Evolutionary conservation across 352 stramenopile genomes (phyloP).

Genomic region (Globisporangium takayamanum): DNA sequence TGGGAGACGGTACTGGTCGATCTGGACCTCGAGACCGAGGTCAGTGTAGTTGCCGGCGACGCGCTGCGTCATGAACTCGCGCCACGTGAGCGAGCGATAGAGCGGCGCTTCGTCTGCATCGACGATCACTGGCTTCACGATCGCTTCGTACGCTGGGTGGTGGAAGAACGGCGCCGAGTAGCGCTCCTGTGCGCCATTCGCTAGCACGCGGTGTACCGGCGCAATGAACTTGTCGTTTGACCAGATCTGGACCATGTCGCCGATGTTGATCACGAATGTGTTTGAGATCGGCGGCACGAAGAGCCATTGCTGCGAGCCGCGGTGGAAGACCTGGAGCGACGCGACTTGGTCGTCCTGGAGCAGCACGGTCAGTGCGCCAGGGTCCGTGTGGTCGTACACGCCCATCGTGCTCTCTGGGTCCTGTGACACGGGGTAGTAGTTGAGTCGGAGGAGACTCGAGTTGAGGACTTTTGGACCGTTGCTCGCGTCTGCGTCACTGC

Average conservation of each 20-base stretch:
- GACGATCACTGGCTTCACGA: conserved; percentile 61
- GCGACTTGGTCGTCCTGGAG: conserved; percentile 39
- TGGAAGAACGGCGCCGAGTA: conserved; percentile 41
- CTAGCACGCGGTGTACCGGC: conserved; percentile 39
- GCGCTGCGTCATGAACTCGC: conserved; percentile 80
- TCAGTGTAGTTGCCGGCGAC: conserved; percentile 91
- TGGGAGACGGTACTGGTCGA: conserved; percentile 53
- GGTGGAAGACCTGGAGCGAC: conserved; percentile 41
- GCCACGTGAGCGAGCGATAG: conserved; percentile 85
- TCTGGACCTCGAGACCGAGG: conserved; percentile 90
- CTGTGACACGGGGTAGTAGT: conserved; percentile 78
- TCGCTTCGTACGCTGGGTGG: conserved; percentile 54
- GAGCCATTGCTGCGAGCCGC: conserved; percentile 26
- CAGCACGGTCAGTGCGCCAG: conserved; percentile 38
- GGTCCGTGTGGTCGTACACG: conserved; percentile 9
- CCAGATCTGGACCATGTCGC: conserved; percentile 49
- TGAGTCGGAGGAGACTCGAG: conserved; percentile 88
- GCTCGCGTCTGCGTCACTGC: neutral
- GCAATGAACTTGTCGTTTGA: conserved; percentile 42
- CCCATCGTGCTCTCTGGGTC: conserved; percentile 26
- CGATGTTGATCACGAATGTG: conserved; percentile 53
- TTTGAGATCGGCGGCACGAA: conserved; percentile 26
- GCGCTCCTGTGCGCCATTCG: conserved; percentile 19
- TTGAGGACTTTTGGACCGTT: conserved; percentile 28
- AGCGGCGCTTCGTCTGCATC: conserved; percentile 23